Conservation (phyloP, 345 rosid genomes). For the Boechera retrofracta region DNA sequence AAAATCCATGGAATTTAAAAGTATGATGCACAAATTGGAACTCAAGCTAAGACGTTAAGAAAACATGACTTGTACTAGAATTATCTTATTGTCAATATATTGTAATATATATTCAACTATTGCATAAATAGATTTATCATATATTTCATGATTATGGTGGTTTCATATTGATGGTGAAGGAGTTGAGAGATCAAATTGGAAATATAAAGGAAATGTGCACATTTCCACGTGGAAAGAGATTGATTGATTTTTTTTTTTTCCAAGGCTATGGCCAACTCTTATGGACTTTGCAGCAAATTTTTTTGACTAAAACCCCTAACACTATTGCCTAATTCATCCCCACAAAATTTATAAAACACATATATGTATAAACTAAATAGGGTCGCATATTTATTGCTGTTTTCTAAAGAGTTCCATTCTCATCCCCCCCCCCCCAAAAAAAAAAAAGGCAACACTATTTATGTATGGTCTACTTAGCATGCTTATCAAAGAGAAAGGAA, state of each 20-base stretch:
- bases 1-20: not conserved
- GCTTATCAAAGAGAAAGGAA: conserved; percentile 35
- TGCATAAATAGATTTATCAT: not conserved
- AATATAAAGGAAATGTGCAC: conserved; percentile 22
- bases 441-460: conserved; percentile 32
- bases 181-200: conserved; percentile 25
- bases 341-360: conserved; percentile 1
- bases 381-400: conserved; percentile 25
- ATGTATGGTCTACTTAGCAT: conserved; percentile 48
- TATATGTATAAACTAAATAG: not conserved
- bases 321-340: conserved; percentile 25
- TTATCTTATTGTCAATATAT: not conserved
- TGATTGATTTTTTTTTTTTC: conserved; percentile 26
- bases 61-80: not conserved
- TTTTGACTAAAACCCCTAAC: conserved; percentile 23
- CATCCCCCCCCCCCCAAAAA: conserved; percentile 16
- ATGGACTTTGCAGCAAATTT: conserved; percentile 34
- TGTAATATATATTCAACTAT: not conserved
- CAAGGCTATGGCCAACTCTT: conserved; percentile 41
- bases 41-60: conserved; percentile 12
- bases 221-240: conserved; percentile 16
- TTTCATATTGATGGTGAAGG: conserved; percentile 32
- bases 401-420: conserved; percentile 37
- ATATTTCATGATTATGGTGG: conserved; percentile 27
- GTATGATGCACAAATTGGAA: not conserved